Conservation (phyloP, 2,329 filamentous ascomycete species). For the Lasiodiplodia hormozganensis region DNA sequence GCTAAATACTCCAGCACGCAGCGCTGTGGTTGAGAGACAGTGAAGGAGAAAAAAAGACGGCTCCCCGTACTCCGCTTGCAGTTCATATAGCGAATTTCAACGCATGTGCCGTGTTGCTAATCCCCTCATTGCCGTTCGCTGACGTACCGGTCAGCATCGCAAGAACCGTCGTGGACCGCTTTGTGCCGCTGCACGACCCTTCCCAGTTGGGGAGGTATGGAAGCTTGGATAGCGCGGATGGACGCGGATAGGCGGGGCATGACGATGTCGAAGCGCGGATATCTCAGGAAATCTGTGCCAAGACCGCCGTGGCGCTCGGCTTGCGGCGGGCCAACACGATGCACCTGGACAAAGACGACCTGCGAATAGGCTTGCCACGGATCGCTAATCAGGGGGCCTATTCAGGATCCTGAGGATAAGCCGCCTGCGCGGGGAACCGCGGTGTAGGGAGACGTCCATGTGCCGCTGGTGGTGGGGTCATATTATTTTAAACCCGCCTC, state of each 20-base stretch:
- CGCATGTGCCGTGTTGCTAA: conserved; percentile 16
- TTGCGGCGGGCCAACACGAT: conserved; percentile 19
- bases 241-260: conserved; percentile 30
- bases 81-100: conserved; percentile 10
- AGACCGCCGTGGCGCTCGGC: conserved; percentile 24
- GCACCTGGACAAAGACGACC: conserved; percentile 10
- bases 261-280: neutral
- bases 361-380: conserved; percentile 16
- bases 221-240: conserved; percentile 43
- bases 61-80: neutral
- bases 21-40: neutral
- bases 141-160: conserved; percentile 18
- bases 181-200: conserved; percentile 22
- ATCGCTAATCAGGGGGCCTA: conserved; percentile 5
- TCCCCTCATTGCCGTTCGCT: conserved; percentile 23
- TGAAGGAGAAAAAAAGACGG: neutral
- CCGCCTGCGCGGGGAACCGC: conserved; percentile 12
- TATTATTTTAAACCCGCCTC: conserved; percentile 4
- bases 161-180: conserved; percentile 25
- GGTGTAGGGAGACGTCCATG: conserved; percentile 2
- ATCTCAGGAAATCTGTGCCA: conserved; percentile 12
- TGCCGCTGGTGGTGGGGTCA: neutral
- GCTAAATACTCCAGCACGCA: conserved; percentile 8
- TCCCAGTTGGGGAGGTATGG: neutral
- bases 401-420: neutral